These are phyloP conservation scores for Paratrimastix pyriformis DNA, from an alignment of 78 protist species.

Conservation along the genomic window DNA sequence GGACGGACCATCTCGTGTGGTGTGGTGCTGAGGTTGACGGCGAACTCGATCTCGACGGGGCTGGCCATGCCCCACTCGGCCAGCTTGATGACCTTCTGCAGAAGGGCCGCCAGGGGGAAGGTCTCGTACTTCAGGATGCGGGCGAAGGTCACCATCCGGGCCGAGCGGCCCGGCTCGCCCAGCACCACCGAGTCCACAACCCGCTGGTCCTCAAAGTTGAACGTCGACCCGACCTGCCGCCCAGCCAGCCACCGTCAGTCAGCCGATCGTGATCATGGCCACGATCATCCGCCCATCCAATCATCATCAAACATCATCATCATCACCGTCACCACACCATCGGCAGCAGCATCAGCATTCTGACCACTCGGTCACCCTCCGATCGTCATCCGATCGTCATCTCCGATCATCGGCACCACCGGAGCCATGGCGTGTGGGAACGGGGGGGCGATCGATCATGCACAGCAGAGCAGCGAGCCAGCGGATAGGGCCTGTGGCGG, in stretches of 20 bases:
- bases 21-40: background rate
- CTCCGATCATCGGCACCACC: no score
- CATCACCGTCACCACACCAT: no score
- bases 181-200: background rate
- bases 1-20: background rate
- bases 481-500: no score
- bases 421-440: no score
- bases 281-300: conserved; percentile 12
- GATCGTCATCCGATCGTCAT: no score
- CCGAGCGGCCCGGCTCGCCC: conserved; percentile 1
- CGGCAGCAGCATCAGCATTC: no score
- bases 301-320: no score
- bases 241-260: background rate
- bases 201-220: conserved; percentile 1
- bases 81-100: background rate
- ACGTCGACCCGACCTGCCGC: no score
- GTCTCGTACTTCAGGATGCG: background rate
- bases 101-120: conserved; percentile 1
- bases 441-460: no score
- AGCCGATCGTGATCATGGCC: no score
- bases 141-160: background rate
- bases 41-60: conserved; percentile 16
- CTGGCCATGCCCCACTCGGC: conserved; percentile 19
- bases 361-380: no score
- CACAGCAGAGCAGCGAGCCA: no score